Conservation (phyloP, 164 flowering plant species). For the Berberis thunbergii region DNA sequence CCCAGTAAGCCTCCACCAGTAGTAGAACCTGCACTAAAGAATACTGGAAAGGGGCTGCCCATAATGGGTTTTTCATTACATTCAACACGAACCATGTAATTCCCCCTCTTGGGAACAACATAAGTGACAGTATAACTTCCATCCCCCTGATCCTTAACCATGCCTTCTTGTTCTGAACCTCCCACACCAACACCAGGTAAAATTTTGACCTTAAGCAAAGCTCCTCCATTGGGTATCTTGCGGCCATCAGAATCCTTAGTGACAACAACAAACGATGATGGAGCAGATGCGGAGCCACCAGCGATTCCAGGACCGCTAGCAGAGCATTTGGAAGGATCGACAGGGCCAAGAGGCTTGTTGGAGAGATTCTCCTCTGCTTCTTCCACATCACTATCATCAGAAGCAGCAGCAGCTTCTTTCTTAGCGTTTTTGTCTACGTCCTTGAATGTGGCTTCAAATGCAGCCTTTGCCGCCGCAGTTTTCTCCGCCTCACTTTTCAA, state of each 20-base stretch:
- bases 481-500: slow-evolving; percentile 89
- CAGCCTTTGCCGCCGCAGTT: slow-evolving; percentile 93
- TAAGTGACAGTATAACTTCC: slow-evolving; percentile 82
- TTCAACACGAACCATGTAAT: slow-evolving; percentile 89
- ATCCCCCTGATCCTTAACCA: slow-evolving; percentile 86
- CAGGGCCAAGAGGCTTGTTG: slow-evolving; percentile 75
- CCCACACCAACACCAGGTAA: slow-evolving; percentile 89
- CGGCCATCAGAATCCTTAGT: slow-evolving; percentile 84
- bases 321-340: slow-evolving; percentile 77
- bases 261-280: slow-evolving; percentile 57
- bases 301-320: slow-evolving; percentile 91
- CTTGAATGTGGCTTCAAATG: slow-evolving; percentile 96
- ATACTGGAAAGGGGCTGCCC: slow-evolving; percentile 98
- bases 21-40: slow-evolving; percentile 74
- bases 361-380: slow-evolving; percentile 40
- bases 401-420: slow-evolving; percentile 15
- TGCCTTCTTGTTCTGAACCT: slow-evolving; percentile 85
- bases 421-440: slow-evolving; percentile 33
- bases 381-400: slow-evolving; percentile 63
- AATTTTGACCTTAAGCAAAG: slow-evolving; percentile 59
- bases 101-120: slow-evolving; percentile 88
- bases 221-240: slow-evolving; percentile 67
- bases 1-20: slow-evolving; percentile 62
- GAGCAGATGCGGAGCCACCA: slow-evolving; percentile 81
- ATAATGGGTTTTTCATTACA: slow-evolving; percentile 78